phyloP scores from a whole-genome alignment of 202 grass and related monocot genomes.

The Schoenoplectus triqueter region DNA sequence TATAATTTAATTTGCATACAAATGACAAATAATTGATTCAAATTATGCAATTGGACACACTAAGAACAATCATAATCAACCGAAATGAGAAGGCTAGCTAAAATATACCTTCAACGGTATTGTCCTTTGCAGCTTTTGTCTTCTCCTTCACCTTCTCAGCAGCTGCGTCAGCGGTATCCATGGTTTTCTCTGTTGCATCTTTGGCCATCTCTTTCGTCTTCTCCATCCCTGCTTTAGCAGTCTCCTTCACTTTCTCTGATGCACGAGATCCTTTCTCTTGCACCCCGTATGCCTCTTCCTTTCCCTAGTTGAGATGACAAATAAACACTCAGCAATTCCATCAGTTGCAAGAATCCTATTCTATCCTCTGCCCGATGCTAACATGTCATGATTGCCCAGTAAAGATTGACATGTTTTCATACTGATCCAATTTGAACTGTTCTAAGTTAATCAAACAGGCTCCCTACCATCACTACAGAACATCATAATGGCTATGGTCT shows the following conservation, averaged over 20 bases:
- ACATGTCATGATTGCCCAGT: background rate
- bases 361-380: background rate
- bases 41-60: background rate
- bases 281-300: constrained; percentile 18
- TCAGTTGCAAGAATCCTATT: no score
- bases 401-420: background rate
- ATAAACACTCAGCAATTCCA: background rate
- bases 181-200: constrained; percentile 37
- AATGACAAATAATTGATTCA: background rate
- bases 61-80: background rate
- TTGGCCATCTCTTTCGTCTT: constrained; percentile 38
- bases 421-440: background rate
- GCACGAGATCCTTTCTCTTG: constrained; percentile 34
- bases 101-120: constrained; percentile 36
- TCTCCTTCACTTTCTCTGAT: constrained; percentile 36
- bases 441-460: no score
- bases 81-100: background rate
- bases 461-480: no score
- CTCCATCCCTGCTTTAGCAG: constrained; percentile 23
- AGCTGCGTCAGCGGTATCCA: constrained; percentile 42
- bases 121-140: constrained; percentile 50
- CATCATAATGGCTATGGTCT: background rate
- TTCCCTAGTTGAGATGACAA: constrained; percentile 22
- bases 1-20: no score
- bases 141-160: constrained; percentile 54